Evolutionary conservation across 148 eudicot species (phyloP), one percentile per base, ranked within the genome.

Genomic region (Fagopyrum esculentum): DNA sequence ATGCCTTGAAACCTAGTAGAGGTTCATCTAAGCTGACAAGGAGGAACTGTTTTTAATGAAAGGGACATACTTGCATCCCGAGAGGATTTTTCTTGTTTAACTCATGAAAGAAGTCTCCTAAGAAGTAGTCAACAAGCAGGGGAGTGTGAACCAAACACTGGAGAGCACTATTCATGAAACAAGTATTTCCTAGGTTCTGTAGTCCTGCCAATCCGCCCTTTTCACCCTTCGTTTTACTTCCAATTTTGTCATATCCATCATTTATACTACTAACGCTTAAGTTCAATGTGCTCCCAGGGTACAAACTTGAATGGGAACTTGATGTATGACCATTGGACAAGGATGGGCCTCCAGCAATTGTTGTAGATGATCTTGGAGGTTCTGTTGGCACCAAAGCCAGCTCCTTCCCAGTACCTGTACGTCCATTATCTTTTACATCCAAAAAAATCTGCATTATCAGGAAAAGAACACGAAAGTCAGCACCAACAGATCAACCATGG

Each of bases 131-230:
- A 69, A 84, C 93, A 73, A 96, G 89, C 17, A 87, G 87, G 52
- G 92, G 90, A 29, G 99, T 90, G 84, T 96, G 99, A 80, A 92
- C 90, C 75, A 96, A 82, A 89, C 98, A 96, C 78, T 96, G 99
- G 73, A 96, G 82, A 43, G 99, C 80, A 80, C 98, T 96, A 82
- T 96, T 96, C 99, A 96, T 95, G 80, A 95, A 95, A 84, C 98
- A 95, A 77, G 97, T 95, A 78, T 92, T 92, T 64, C 99, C 99
- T 81, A 96, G 88, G 86, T 96, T 96, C 79, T 90, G 93, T 81
- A 96, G 73, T 68, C 99, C 98, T 35, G 97, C 91, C 81, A 96
- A 87, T 56, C 99, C 99, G 80, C 89, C 88, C 75, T 73, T 81
- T 26, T 83, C 97, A 56, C 81, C 85, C 84, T 84, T 87, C 12